A percentile compares a stretch with the other conserved stretches of the same genome.
Evolutionary conservation across 768 basidiomycete species (phyloP).

Genomic region (Hemileccinum rubropunctum): DNA sequence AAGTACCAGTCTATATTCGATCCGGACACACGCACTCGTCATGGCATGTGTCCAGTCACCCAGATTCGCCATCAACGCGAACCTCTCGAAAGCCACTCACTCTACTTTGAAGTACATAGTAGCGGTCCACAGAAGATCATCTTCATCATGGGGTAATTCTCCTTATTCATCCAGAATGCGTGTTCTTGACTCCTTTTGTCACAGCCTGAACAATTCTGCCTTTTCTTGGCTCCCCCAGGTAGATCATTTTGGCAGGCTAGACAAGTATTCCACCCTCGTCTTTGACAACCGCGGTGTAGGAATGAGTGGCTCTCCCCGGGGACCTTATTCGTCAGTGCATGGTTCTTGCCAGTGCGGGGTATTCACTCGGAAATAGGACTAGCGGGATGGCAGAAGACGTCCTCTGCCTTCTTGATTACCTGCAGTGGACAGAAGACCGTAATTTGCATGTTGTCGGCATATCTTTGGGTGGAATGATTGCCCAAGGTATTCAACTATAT

Average conservation of each 20-base stretch:
- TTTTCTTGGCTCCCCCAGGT: constrained; percentile 69
- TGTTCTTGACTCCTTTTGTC: no score
- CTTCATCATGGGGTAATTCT: constrained; percentile 68
- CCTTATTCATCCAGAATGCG: no score
- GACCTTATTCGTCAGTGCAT: constrained; percentile 68
- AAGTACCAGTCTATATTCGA: constrained; percentile 38
- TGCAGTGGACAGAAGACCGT: constrained; percentile 66
- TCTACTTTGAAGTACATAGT: constrained; percentile 82
- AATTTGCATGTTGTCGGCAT: constrained; percentile 70
- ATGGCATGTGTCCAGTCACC: constrained; percentile 76
- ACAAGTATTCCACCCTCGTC: constrained; percentile 60
- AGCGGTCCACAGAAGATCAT: constrained; percentile 60
- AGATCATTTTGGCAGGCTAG: constrained; percentile 50
- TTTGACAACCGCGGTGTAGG: constrained; percentile 89
- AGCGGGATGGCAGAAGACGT: constrained; percentile 76
- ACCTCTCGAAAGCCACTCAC: constrained; percentile 67
- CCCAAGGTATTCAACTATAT: constrained; percentile 49
- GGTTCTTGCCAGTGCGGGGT: background rate
- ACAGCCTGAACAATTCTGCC: constrained; percentile 59
- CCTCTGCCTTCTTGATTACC: constrained; percentile 60
- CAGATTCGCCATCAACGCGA: constrained; percentile 43
- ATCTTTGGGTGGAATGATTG: constrained; percentile 84
- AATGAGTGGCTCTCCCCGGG: constrained; percentile 64
- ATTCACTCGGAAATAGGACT: constrained; percentile 44
- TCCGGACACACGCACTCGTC: constrained; percentile 56